A percentile compares a stretch with the other conserved stretches of the same genome.
Evolutionary conservation across 345 rosid species (phyloP).

Genomic region (Sonneratia caseolaris): DNA sequence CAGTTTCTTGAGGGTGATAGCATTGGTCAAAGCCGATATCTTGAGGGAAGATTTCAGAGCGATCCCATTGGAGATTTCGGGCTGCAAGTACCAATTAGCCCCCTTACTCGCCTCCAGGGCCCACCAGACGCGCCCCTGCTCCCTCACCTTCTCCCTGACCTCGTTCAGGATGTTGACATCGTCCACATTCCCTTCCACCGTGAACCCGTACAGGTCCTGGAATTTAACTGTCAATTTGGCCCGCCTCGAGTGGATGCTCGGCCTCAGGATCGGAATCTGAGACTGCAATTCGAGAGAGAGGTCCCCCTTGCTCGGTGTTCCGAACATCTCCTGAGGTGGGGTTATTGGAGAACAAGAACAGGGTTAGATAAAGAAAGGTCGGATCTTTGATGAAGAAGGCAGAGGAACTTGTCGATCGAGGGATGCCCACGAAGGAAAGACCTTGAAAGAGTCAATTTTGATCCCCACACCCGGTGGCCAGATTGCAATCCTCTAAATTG

Average conservation of each 20-base stretch:
- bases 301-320: conserved; percentile 57
- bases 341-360: neutral
- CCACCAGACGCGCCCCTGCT: conserved; percentile 99
- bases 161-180: conserved; percentile 90
- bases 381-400: neutral
- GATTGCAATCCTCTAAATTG: neutral
- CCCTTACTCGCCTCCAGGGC: conserved; percentile 97
- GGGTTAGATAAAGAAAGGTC: neutral
- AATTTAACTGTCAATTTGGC: conserved; percentile 85
- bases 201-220: conserved; percentile 89
- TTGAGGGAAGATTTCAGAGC: conserved; percentile 78
- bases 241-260: conserved; percentile 92
- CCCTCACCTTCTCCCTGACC: conserved; percentile 93
- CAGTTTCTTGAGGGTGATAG: conserved; percentile 79
- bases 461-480: neutral
- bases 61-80: conserved; percentile 62
- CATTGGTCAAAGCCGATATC: conserved; percentile 65
- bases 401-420: neutral
- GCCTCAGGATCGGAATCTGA: conserved; percentile 77
- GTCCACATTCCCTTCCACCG: conserved; percentile 97
- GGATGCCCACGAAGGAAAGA: neutral
- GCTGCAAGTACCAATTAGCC: conserved; percentile 96
- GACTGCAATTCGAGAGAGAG: conserved; percentile 58
- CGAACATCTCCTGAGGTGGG: conserved; percentile 38
- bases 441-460: conserved; percentile 4